Conservation (phyloP, 2,329 filamentous ascomycete genomes). For the Colletotrichum euphorbiae region DNA sequence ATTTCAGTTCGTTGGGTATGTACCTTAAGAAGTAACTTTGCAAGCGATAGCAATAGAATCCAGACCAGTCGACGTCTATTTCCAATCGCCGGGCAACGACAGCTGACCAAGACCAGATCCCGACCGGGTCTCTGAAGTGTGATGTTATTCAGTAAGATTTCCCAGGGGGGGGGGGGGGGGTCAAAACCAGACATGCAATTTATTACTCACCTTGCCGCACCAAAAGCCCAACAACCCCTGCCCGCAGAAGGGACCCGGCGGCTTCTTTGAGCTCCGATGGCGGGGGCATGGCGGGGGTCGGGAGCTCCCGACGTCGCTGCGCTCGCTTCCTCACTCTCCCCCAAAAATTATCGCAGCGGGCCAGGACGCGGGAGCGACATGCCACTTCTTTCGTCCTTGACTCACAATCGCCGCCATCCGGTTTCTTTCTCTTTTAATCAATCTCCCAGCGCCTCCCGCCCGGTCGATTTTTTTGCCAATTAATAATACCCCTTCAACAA, state of each 20-base stretch:
- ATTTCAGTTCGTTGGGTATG: too few species aligned
- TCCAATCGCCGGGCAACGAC: neutral
- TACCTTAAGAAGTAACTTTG: too few species aligned
- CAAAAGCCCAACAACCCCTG: constrained; percentile 9
- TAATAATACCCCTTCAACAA: constrained; percentile 20
- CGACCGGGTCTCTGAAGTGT: constrained; percentile 24
- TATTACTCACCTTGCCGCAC: neutral
- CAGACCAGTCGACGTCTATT: neutral
- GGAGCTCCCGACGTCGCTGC: constrained; percentile 39
- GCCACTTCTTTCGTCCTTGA: constrained; percentile 29
- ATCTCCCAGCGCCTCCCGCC: neutral
- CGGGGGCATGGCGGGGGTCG: constrained; percentile 42
- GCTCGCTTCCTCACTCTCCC: neutral
- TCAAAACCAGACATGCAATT: too few species aligned
- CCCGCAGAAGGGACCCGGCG: neutral
- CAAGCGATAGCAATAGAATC: too few species aligned
- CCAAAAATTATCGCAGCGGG: constrained; percentile 30
- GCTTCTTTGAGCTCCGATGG: constrained; percentile 36
- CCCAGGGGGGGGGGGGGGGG: too few species aligned
- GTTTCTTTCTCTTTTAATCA: constrained; percentile 16
- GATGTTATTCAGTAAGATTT: too few species aligned
- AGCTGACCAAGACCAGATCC: constrained; percentile 10
- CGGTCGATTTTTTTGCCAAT: constrained; percentile 8
- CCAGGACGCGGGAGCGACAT: constrained; percentile 23
- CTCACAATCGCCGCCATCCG: constrained; percentile 35